Percentiles rank a stretch among this genome's conserved stretches.
These are phyloP conservation scores for Pyrenula massariospora DNA, from an alignment of 495 filamentous ascomycete species.

Conservation along the genomic window DNA sequence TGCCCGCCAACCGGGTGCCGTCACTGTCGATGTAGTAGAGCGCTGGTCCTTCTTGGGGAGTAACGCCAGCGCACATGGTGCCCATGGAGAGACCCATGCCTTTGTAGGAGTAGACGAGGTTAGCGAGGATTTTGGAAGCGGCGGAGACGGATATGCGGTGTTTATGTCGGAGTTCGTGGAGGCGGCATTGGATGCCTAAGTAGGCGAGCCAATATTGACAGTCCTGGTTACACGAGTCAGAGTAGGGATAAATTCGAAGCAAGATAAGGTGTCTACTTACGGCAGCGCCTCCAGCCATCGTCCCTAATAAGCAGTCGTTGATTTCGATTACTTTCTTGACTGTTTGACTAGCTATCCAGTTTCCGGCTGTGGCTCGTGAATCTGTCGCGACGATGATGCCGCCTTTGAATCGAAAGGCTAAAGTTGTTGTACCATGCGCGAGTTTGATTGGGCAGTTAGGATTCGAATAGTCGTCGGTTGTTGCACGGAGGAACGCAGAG, in stretches of 20 bases:
- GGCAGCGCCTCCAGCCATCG: constrained; percentile 97
- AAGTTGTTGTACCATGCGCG: constrained; percentile 96
- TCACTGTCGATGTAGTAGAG: constrained; percentile 99
- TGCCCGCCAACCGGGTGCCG: constrained; percentile 82
- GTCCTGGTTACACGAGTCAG: constrained; percentile 46
- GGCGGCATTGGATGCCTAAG: constrained; percentile 95
- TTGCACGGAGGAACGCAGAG: constrained; percentile 86
- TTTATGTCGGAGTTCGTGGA: constrained; percentile 98
- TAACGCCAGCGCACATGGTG: constrained; percentile 97
- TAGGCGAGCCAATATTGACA: constrained; percentile 99
- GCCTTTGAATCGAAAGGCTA: constrained; percentile 93
- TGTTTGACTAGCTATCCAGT: constrained; percentile 98
- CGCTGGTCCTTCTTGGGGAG: constrained; percentile 87
- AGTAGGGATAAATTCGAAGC: constrained; percentile 7
- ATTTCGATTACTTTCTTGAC: constrained; percentile 99
- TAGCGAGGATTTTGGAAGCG: constrained; percentile 95
- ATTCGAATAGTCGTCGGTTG: constrained; percentile 94
- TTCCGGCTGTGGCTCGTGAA: constrained; percentile 88
- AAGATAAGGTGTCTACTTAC: constrained; percentile 31
- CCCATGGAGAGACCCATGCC: constrained; percentile 96
- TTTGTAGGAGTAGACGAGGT: constrained; percentile 96
- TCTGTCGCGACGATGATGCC: constrained; percentile 98
- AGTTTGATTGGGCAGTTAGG: constrained; percentile 96
- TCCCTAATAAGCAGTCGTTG: constrained; percentile 81
- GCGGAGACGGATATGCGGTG: constrained; percentile 95